Evolutionary conservation across 2,329 filamentous ascomycete genomes (phyloP).

Genomic region (Dothiorella sarmentorum): DNA sequence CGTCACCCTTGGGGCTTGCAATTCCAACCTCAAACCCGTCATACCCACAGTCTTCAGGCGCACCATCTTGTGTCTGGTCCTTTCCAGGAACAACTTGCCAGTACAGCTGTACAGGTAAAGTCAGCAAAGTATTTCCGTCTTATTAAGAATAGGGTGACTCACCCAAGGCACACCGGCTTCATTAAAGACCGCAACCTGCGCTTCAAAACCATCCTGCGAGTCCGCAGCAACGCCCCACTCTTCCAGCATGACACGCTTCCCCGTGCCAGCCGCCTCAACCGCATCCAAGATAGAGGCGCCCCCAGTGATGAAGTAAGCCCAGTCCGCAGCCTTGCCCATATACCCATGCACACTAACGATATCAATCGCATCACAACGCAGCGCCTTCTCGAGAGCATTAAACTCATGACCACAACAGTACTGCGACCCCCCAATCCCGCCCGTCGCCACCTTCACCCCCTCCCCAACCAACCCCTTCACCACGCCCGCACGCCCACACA

Average conservation of each 20-base stretch:
- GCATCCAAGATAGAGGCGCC: conserved; percentile 14
- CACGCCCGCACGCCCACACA: conserved; percentile 19
- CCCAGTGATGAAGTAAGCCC: conserved; percentile 21
- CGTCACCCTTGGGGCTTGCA: not conserved
- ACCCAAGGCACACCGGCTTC: conserved; percentile 20
- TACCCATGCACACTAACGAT: conserved; percentile 22
- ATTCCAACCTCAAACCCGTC: not conserved
- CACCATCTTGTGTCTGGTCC: not conserved
- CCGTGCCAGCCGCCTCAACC: not conserved
- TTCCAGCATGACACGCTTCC: conserved; percentile 21
- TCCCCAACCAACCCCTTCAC: conserved; percentile 10
- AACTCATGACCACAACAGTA: conserved; percentile 20
- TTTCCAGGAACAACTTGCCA: not conserved
- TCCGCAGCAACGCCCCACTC: conserved; percentile 22
- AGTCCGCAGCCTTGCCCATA: conserved; percentile 19
- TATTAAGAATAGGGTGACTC: not conserved
- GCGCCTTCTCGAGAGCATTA: conserved; percentile 19
- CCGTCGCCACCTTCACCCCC: conserved; percentile 19
- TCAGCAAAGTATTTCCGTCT: not conserved
- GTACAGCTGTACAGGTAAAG: not conserved
- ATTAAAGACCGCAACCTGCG: conserved; percentile 20
- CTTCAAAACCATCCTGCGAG: conserved; percentile 17
- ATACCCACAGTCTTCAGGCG: not conserved
- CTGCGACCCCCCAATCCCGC: conserved; percentile 20
- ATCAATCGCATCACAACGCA: conserved; percentile 20